Evolutionary conservation across 164 flowering plant species (phyloP).

Genomic region (Chimonanthus salicifolius): DNA sequence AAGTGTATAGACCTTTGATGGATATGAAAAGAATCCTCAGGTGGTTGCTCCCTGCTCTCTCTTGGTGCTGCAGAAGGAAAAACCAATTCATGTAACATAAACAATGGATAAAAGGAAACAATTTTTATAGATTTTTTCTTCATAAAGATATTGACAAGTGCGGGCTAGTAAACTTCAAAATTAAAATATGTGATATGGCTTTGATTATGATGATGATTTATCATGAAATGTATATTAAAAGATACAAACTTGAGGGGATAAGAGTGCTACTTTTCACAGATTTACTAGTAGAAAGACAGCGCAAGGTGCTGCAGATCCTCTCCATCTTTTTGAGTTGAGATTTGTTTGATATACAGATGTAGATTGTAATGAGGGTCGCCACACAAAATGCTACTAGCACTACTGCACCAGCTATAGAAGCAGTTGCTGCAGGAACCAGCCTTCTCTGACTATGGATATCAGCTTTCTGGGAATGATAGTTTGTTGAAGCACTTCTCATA

Average conservation of each 20-base stretch:
- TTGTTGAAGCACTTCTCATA: slow-evolving; percentile 43
- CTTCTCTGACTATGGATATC: slow-evolving; percentile 21
- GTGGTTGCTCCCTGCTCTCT: slow-evolving; percentile 28
- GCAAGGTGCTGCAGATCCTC: slow-evolving; percentile 23
- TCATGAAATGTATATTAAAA: background rate
- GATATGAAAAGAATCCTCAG: slow-evolving; percentile 19
- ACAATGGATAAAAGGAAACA: slow-evolving; percentile 2
- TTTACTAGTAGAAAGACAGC: slow-evolving; percentile 34
- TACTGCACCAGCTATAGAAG: slow-evolving; percentile 39
- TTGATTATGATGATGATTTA: no score
- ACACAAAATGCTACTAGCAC: slow-evolving; percentile 41
- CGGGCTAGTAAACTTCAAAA: no score
- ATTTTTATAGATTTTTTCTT: background rate
- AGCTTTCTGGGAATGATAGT: slow-evolving; percentile 26
- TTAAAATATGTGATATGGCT: no score
- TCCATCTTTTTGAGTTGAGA: slow-evolving; percentile 16
- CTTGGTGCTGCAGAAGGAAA: slow-evolving; percentile 23
- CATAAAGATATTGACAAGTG: no score
- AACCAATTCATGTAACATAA: slow-evolving; percentile 12
- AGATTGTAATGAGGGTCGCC: slow-evolving; percentile 33
- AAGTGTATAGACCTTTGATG: slow-evolving; percentile 28
- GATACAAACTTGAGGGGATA: background rate
- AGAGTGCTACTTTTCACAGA: slow-evolving; percentile 31
- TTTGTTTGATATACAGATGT: slow-evolving; percentile 21
- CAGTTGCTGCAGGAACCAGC: slow-evolving; percentile 44